A percentile compares a stretch with the other conserved stretches of the same genome.
Evolutionary conservation across 371 early-diverging fungal species (phyloP).

Genomic region (Basidiobolus heterosporus): DNA sequence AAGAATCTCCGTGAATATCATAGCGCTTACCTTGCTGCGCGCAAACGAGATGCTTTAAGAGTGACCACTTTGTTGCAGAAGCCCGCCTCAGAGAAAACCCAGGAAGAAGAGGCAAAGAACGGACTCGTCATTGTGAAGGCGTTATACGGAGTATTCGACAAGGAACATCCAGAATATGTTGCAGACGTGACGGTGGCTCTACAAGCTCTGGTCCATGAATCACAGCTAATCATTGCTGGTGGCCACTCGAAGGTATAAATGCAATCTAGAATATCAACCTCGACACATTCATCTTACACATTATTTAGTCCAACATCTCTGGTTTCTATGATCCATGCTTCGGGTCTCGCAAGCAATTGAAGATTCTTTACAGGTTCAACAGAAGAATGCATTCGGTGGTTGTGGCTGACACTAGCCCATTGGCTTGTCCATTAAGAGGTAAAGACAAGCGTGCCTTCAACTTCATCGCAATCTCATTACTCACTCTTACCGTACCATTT

Average conservation of each 20-base stretch:
- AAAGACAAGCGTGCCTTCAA: too few relatives aligned
- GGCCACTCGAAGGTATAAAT: constrained; percentile 82
- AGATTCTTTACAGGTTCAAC: constrained; percentile 71
- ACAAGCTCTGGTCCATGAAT: constrained; percentile 64
- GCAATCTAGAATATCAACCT: too few relatives aligned
- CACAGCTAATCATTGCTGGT: constrained; percentile 72
- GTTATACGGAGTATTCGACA: constrained; percentile 60
- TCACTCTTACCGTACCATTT: too few relatives aligned
- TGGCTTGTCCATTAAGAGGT: constrained; percentile 48
- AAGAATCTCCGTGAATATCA: constrained; percentile 55
- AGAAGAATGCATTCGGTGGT: constrained; percentile 63
- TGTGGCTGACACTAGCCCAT: constrained; percentile 56
- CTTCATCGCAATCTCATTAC: too few relatives aligned
- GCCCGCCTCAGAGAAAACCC: constrained; percentile 42
- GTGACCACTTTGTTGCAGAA: constrained; percentile 54
- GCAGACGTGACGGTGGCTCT: constrained; percentile 78
- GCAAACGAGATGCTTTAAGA: constrained; percentile 63
- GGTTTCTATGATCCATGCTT: constrained; percentile 94
- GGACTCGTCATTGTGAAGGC: constrained; percentile 76
- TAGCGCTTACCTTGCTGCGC: constrained; percentile 45
- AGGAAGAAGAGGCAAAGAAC: constrained; percentile 42
- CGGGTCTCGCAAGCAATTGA: constrained; percentile 65
- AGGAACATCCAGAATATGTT: constrained; percentile 16
- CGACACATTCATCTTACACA: background rate
- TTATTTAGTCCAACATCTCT: background rate